Base-by-base conservation (phyloP, 176 grass and related monocot species). In the Oryza brachyantha region DNA sequence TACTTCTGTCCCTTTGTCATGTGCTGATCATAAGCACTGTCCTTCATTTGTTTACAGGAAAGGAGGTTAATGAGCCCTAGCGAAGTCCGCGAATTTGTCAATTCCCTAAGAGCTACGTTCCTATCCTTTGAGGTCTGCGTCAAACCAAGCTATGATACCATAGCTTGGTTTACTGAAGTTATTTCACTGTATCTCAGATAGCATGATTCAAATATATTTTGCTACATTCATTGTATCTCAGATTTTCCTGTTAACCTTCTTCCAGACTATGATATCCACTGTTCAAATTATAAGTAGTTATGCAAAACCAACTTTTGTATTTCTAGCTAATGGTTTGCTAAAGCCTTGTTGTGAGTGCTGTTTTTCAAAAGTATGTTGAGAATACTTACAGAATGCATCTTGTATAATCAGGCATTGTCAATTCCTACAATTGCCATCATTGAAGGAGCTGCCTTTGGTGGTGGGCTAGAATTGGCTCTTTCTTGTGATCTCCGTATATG, bases 401-500 rank as follows among this genome's bases (percentile, higher is more conserved):
- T 84, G 55, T 76, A 35, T 70, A 42, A 66, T 5, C 73, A 99
- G 96, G 85, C 77, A 81, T 86, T 99, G n/a, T 75, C 81, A 28
- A 82, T 93, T 80, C 92, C 92, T 77, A 91, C 96, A 61, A 89
- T 99, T 76, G 90, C 92, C 81, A 85, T 91, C 72, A 48, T 95
- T 27, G 92, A 99, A 95, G 96, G 96, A 76, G 92, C 86, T 74
- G 92, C 96, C 61, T 86, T 95, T 38, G 96, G 96, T 16, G 90
- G 92, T 35, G 96, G 92, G 9, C 76, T 93, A 76, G 92, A 99
- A 87, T 81, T 99, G 86, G 92, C 80, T 84, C 90, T 99, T 72
- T 95, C 90, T 45, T 99, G 96, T 57, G 92, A 99, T 86, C 79
- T 95, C 73, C 90, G 90, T 59, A 81, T 99, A 70, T 99, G 90